Conservation (phyloP, 2,329 filamentous ascomycete genomes). For the Stagonosporopsis tanaceti region DNA sequence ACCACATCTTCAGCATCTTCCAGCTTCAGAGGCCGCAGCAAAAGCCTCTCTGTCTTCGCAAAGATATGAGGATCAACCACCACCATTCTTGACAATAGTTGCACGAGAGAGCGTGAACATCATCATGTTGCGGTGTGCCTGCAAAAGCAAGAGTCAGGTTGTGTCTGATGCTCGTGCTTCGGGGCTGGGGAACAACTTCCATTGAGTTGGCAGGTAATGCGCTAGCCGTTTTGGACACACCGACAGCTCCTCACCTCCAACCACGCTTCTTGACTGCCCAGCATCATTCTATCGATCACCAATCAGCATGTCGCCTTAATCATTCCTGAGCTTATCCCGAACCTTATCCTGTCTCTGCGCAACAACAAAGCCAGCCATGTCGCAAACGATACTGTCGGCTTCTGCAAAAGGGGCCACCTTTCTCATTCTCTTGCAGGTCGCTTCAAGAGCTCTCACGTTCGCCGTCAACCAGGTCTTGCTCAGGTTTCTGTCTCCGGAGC, state of each 20-base stretch:
- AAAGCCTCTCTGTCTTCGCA: slow-evolving; percentile 60
- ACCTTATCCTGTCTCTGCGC: slow-evolving; percentile 13
- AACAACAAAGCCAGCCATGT: slow-evolving; percentile 31
- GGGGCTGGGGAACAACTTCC: slow-evolving; percentile 4
- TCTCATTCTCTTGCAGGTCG: slow-evolving; percentile 86
- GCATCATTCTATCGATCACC: slow-evolving; percentile 22
- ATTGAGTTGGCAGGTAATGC: slow-evolving; percentile 20
- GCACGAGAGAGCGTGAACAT: slow-evolving; percentile 4
- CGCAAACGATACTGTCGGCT: slow-evolving; percentile 48
- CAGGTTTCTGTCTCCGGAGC: slow-evolving; percentile 82
- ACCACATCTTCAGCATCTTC: slow-evolving; percentile 62
- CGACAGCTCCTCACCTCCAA: slow-evolving; percentile 28
- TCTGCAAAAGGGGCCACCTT: slow-evolving; percentile 79
- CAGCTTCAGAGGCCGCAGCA: slow-evolving; percentile 60
- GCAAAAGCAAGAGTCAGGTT: slow-evolving; percentile 22
- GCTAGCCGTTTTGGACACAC: slow-evolving; percentile 35
- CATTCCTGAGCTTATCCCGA: slow-evolving; percentile 16
- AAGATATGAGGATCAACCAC: slow-evolving; percentile 42
- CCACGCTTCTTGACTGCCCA: slow-evolving; percentile 28
- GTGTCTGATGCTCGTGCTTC: slow-evolving; percentile 28
- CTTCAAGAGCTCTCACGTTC: slow-evolving; percentile 89
- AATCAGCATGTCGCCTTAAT: slow-evolving; percentile 35
- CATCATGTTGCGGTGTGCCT: slow-evolving; percentile 41
- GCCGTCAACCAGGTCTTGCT: slow-evolving; percentile 89
- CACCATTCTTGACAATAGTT: slow-evolving; percentile 38